A percentile compares a stretch with the other conserved stretches of the same genome.
Evolutionary conservation across 768 basidiomycete genomes (phyloP).

Genomic region (Hericium coralloides): DNA sequence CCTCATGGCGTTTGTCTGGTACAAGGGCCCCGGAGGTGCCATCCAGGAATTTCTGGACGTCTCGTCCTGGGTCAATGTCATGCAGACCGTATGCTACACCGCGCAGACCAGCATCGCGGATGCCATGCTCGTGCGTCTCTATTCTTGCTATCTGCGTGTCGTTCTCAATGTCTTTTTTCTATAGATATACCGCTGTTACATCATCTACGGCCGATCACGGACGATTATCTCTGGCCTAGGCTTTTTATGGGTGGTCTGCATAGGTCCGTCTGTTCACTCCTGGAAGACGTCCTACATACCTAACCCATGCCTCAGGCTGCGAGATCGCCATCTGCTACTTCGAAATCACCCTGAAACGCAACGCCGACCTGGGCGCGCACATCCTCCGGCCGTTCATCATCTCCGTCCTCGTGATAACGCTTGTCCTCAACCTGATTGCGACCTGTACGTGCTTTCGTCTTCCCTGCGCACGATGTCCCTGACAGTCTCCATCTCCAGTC

Average conservation of each 20-base stretch:
- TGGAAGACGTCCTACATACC: too few relatives aligned
- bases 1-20: constrained; percentile 31
- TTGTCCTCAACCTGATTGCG: neutral
- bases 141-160: too few relatives aligned
- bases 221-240: constrained; percentile 10
- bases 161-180: neutral
- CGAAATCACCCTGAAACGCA: neutral
- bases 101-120: constrained; percentile 36
- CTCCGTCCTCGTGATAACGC: neutral
- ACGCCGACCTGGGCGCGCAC: neutral
- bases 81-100: constrained; percentile 32
- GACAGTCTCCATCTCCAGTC: neutral
- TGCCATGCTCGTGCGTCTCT: constrained; percentile 27
- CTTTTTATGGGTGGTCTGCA: constrained; percentile 16
- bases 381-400: neutral
- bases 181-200: constrained; percentile 18
- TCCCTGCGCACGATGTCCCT: too few relatives aligned
- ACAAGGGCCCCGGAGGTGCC: constrained; percentile 21
- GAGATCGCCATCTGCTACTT: constrained; percentile 5
- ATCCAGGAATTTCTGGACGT: constrained; percentile 25
- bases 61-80: constrained; percentile 32
- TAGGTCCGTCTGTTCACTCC: constrained; percentile 6
- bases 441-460: neutral
- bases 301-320: constrained; percentile 3
- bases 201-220: constrained; percentile 16